Base-by-base conservation (phyloP, 202 grass and related monocot genomes). In the Panicum hallii region DNA sequence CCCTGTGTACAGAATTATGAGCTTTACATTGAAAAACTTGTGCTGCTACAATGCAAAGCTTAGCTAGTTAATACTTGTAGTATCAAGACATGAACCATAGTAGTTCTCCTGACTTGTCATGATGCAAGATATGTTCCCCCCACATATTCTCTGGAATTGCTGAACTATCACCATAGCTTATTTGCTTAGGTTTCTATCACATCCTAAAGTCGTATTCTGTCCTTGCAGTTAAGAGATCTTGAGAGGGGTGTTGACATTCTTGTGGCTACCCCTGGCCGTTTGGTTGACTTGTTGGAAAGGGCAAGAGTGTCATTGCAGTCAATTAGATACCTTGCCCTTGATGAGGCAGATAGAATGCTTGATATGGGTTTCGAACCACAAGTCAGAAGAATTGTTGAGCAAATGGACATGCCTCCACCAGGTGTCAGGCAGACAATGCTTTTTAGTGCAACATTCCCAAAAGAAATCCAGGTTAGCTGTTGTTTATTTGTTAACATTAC, bases 281-380 rank as follows among this genome's bases (percentile, higher is more conserved):
- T 95, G 83, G 93, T 95, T 78, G 93, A 95, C 86, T 82, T 95
- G 63, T 66, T 95, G 58, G 93, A 95, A 84, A 90, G 90, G 67
- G 88, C 88, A 79, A 90, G 93, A 82, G 90, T 95, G 72, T 92
- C 90, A 70, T 79, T 92, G 52, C 88, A 92, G 50, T 86, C 84
- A 56, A 90, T 95, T 84, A 95, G 83, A 79, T 92, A 92, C 79
- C 84, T 95, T 67, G 90, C 93, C 11, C 84, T 95, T 72, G 93
- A 95, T 79, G 93, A 95, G 72, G 93, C 93, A 22, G 93, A 95
- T 72, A 92, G 90, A 87, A 95, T 95, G 93, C 88, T 95, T 64
- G 93, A 95, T 44, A 95, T 95, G 93, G 93, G 93, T 46, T 95
- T 95, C 90, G 93, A 95, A 83, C 93, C 93, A 36, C 93, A 95